Evolutionary conservation across 768 basidiomycete species (phyloP), one percentile per base, ranked within the genome.

Genomic region (Amanita pallidorosea): DNA sequence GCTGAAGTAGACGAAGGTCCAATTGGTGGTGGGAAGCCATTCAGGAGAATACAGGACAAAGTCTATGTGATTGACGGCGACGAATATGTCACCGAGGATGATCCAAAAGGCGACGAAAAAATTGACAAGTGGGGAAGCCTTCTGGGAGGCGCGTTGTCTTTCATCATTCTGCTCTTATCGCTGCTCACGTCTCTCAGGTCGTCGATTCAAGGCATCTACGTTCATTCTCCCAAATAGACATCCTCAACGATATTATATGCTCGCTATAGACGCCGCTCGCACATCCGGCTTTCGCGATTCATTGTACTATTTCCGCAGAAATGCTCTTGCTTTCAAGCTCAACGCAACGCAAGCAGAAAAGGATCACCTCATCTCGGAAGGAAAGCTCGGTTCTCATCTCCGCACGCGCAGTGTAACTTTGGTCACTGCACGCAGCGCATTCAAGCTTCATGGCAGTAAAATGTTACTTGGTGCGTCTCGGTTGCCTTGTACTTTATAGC

Each of bases 211-310:
- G 65, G 83, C 92, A 1, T 69, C 79, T 25, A 96, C 94, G 1
- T 98, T 99, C 63, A 67, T 76, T n/a, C 79, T 93, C 5, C 86
- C 90, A 0, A 81, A 80, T 51, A 80, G 95, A 18, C 83, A 97
- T 59, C 83, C 91, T 7, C 77, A 88, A 23, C 77, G 85, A 41
- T 74, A 80, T 54, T 99, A 96, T 68, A 88, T 96, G 80, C 86
- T 98, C 37, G 93, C 95, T 18, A 98, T 99, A 53, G 96, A 99
- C 61, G 95, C 93, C 3, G 96, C 96, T 0, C 82, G 95, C 23
- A 89, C 90, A 7, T 94, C 91, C 17, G 96, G 96, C 4, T 97
- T 92, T 68, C 80, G 92, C 44, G 96, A 98, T 65, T 97, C 96
- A 7, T 71, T 98, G n/a, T 96, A 97, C 67, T 97, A 97, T 67